A percentile compares a stretch with the other conserved stretches of the same genome.
Evolutionary conservation across 371 early-diverging fungal genomes (phyloP).

Genomic region (Vairimorpha necatrix): DNA sequence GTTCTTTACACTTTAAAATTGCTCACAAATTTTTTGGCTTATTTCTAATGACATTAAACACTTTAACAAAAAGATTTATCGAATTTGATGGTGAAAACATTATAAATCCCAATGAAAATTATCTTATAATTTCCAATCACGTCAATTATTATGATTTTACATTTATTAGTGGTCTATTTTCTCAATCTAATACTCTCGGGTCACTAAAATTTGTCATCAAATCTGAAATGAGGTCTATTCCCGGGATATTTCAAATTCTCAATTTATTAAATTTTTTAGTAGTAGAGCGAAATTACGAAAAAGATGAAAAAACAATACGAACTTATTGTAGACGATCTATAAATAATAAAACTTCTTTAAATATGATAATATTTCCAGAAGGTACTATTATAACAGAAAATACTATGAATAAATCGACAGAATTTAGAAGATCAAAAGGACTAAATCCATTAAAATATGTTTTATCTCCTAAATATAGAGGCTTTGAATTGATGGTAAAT

Average conservation of each 20-base stretch:
- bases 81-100: not conserved
- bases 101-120: conserved; percentile 4
- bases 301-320: conserved; percentile 54
- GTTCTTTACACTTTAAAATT: not conserved
- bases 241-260: conserved; percentile 55
- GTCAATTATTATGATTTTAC: conserved; percentile 59
- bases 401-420: conserved; percentile 65
- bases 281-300: conserved; percentile 50
- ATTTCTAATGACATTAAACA: not conserved
- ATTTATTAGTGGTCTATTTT: conserved; percentile 41
- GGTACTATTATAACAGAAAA: conserved; percentile 53
- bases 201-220: conserved; percentile 57
- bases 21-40: not conserved
- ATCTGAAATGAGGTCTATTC: conserved; percentile 42
- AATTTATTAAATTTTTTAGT: conserved; percentile 47
- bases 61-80: not conserved
- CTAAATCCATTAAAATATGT: conserved; percentile 69
- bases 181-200: conserved; percentile 9
- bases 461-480: conserved; percentile 73
- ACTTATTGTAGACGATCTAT: conserved; percentile 26
- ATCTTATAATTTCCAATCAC: conserved; percentile 60
- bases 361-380: conserved; percentile 63
- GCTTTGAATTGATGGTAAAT: conserved; percentile 66
- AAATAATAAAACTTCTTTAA: conserved; percentile 8
- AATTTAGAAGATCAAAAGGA: conserved; percentile 67